These are phyloP conservation scores for Gastrodia elata DNA, from an alignment of 106 monocot genomes.

Conservation along the genomic window DNA sequence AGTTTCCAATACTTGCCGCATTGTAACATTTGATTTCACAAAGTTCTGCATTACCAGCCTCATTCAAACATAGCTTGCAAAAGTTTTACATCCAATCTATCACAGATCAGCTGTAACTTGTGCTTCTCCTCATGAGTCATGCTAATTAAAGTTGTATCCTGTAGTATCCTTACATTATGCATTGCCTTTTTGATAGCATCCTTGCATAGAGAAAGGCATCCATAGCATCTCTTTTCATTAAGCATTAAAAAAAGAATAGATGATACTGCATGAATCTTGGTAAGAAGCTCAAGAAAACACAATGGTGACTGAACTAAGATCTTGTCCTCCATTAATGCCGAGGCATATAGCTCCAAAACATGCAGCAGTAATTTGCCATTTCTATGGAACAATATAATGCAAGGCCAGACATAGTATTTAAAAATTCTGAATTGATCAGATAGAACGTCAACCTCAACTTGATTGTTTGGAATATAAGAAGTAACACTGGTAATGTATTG, in stretches of 20 bases:
- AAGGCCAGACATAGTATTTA: constrained; percentile 42
- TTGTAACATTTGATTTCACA: neutral
- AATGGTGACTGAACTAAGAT: constrained; percentile 5
- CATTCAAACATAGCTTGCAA: neutral
- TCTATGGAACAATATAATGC: constrained; percentile 36
- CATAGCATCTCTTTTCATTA: constrained; percentile 26
- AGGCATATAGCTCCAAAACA: constrained; percentile 36
- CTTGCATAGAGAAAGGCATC: constrained; percentile 26
- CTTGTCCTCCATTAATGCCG: constrained; percentile 16
- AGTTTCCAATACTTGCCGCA: too few species aligned
- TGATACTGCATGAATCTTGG: constrained; percentile 20
- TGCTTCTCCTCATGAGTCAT: constrained; percentile 29
- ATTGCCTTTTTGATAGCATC: constrained; percentile 22
- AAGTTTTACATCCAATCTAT: constrained; percentile 14
- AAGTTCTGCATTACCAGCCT: neutral
- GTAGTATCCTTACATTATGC: constrained; percentile 23
- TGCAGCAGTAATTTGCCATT: constrained; percentile 26
- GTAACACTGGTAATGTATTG: constrained; percentile 43
- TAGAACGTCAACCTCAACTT: constrained; percentile 13
- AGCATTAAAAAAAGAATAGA: constrained; percentile 35
- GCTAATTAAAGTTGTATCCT: constrained; percentile 12
- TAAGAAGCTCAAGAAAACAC: constrained; percentile 10
- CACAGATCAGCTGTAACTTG: constrained; percentile 15
- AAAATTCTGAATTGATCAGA: constrained; percentile 16
- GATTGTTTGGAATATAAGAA: constrained; percentile 28